Base-by-base conservation (phyloP, 257 asterid species). In the Agastache rugosa region DNA sequence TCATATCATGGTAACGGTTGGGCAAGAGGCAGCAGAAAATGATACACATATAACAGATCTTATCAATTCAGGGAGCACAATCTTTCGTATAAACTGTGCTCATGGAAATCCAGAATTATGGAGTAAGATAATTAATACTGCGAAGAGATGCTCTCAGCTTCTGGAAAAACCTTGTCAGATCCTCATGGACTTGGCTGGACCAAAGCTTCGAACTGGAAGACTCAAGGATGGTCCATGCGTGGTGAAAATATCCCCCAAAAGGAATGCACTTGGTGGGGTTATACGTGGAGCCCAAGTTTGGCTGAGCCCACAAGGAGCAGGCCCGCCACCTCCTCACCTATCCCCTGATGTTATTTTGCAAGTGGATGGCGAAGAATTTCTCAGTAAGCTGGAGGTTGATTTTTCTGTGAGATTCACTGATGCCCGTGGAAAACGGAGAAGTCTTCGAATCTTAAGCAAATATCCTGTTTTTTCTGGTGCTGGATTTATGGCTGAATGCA, bases 131-230 rank as follows among this genome's bases (percentile, higher is more conserved):
- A 79, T 87, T 63, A 76, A 73, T 62, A 78, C 63, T 51, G 87
- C 87, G 65, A 89, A 79, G 78, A 79, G 66, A 66, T 78, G 79
- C 73, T 84, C 96, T 73, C 86, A 63, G 15, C 81, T 77, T 75
- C 85, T 89, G 35, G 96, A 89, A 81, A 89, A 89, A 77, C 96
- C 93, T 22, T 87, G 93, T 80, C 87, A 83, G 74, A 72, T 89
- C 63, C 86, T 89, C 77, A 89, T 89, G 96, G 96, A 89, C 84
- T 84, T 89, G 72, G 93, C 96, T 75, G 96, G 96, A 68, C 96
- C 93, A 29, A 89, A 89, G 89, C 85, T 89, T 78, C 84, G 96
- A 69, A 89, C 93, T 22, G 93, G 90, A 44, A 87, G 81, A 80
- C 82, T 89, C 59, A 80, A 78, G 66, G 80, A 80, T 45, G 96